A percentile compares a stretch with the other conserved stretches of the same genome.
Conservation (phyloP, 2,329 filamentous ascomycete genomes). For the Colletotrichum sp. region DNA sequence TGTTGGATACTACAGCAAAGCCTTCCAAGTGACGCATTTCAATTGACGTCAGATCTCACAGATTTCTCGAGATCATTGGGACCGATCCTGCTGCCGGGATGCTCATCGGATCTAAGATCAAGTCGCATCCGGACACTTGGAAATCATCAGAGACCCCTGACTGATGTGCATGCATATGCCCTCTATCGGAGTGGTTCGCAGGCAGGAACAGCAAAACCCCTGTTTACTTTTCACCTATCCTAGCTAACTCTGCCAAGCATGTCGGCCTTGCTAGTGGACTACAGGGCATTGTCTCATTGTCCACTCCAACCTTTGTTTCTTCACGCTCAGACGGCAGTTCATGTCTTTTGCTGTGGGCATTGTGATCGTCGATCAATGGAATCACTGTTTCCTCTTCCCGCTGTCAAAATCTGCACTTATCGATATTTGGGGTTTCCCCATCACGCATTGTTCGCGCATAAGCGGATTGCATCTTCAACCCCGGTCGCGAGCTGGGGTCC, state of each 20-base stretch:
- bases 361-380: not conserved
- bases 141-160: not conserved
- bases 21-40: not conserved
- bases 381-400: not conserved
- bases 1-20: not conserved
- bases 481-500: not conserved
- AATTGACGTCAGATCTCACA: not conserved
- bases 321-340: not conserved
- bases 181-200: not conserved
- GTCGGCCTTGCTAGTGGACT: not conserved
- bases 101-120: not conserved
- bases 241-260: not conserved
- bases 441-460: not conserved
- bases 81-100: not conserved
- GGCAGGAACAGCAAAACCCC: not conserved
- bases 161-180: not conserved
- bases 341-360: not conserved
- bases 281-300: not conserved
- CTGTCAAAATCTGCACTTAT: not conserved
- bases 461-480: not conserved
- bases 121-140: not conserved
- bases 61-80: not conserved
- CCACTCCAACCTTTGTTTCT: not conserved
- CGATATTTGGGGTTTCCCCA: not conserved
- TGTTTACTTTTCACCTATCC: not conserved